A percentile compares a stretch with the other conserved stretches of the same genome.
phyloP scores from a whole-genome alignment of 805 yeast species.

The Ascoidea tarda region DNA sequence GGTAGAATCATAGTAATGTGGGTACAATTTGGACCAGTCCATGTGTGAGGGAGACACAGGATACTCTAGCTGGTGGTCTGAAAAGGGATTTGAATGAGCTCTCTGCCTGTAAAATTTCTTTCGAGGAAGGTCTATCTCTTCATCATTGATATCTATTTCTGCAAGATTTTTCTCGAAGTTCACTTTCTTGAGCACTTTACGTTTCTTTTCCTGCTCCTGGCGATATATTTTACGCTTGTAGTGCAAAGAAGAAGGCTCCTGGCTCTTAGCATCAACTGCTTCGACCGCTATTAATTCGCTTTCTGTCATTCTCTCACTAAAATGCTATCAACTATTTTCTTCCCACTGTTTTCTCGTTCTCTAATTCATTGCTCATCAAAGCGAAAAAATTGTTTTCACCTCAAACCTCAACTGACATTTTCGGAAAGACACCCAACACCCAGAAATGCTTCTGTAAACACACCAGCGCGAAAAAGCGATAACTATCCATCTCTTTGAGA shows the following conservation, averaged over 20 bases:
- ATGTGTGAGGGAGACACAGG: slow-evolving; percentile 69
- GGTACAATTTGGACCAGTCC: slow-evolving; percentile 80
- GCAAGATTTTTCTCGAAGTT: slow-evolving; percentile 22
- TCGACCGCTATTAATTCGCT: too few relatives aligned
- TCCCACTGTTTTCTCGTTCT: too few relatives aligned
- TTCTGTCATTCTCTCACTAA: too few relatives aligned
- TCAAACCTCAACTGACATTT: too few relatives aligned
- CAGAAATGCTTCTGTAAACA: too few relatives aligned
- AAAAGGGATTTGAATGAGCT: slow-evolving; percentile 95
- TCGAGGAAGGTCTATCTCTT: slow-evolving; percentile 47
- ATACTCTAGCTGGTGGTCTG: slow-evolving; percentile 86
- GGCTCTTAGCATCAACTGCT: too few relatives aligned
- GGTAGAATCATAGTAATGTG: slow-evolving; percentile 29
- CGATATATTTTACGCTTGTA: slow-evolving; percentile 34
- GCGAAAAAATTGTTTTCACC: too few relatives aligned
- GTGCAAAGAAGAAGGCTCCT: background rate
- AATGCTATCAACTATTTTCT: too few relatives aligned
- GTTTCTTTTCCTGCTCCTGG: slow-evolving; percentile 27
- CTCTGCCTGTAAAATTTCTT: slow-evolving; percentile 88
- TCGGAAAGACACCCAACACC: too few relatives aligned
- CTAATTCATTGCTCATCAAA: too few relatives aligned
- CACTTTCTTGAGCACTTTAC: slow-evolving; percentile 31
- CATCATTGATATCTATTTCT: slow-evolving; percentile 12
- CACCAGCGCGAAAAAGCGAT: too few relatives aligned
- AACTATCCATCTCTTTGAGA: too few relatives aligned